Evolutionary conservation across 2,329 filamentous ascomycete species (phyloP).

Genomic region (Sclerotiophoma versabilis): DNA sequence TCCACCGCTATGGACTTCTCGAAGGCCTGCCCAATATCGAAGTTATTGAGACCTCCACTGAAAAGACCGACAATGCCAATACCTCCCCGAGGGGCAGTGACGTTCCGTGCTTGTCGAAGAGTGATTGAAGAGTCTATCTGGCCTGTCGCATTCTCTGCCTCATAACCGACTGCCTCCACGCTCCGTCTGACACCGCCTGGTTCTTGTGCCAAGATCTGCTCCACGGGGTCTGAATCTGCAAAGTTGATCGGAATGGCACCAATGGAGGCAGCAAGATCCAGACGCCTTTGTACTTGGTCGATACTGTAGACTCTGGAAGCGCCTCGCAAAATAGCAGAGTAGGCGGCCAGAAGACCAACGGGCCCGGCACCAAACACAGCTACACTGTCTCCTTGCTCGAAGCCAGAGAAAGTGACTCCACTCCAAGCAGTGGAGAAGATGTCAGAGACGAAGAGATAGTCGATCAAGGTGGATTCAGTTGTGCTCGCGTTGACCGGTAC

Average conservation of each 20-base stretch:
- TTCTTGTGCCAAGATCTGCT: constrained; percentile 37
- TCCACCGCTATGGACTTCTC: constrained; percentile 9
- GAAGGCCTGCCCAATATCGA: background rate
- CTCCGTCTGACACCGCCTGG: constrained; percentile 15
- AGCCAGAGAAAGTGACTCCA: constrained; percentile 28
- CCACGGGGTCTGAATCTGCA: constrained; percentile 31
- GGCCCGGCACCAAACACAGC: constrained; percentile 44
- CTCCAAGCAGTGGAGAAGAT: constrained; percentile 40
- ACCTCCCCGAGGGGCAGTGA: constrained; percentile 36
- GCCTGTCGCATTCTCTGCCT: constrained; percentile 24
- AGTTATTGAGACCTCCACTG: constrained; percentile 1
- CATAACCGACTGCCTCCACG: constrained; percentile 16
- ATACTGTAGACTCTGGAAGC: constrained; percentile 44
- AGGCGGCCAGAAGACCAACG: constrained; percentile 41
- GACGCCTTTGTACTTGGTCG: constrained; percentile 26
- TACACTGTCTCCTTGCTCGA: constrained; percentile 35
- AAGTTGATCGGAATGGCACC: constrained; percentile 49
- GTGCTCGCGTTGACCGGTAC: constrained; percentile 12
- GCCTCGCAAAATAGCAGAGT: constrained; percentile 44
- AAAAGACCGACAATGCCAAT: constrained; percentile 37
- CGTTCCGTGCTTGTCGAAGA: constrained; percentile 35
- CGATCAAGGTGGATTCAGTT: constrained; percentile 12
- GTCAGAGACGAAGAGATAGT: constrained; percentile 41
- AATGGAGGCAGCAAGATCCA: constrained; percentile 37
- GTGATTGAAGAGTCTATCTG: constrained; percentile 27